phyloP scores from a whole-genome alignment of 768 basidiomycete genomes.

The Tylopilus rubrobrunneus region DNA sequence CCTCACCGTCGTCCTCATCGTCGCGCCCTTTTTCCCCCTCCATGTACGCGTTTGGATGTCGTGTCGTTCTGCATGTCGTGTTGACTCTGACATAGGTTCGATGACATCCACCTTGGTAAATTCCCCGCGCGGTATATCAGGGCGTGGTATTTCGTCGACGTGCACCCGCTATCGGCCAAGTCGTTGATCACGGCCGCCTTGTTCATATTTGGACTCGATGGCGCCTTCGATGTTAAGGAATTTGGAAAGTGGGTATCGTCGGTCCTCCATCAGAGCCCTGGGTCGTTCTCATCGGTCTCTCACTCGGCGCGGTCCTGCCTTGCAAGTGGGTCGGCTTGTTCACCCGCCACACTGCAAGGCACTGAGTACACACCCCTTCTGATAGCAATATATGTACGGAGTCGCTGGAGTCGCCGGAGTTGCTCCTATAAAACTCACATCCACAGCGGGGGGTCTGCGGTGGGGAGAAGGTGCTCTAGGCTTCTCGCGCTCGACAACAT shows the following conservation, averaged over 20 bases:
- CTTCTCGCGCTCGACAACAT: no score
- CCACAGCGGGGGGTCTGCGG: no score
- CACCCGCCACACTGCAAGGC: no score
- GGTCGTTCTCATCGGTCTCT: constrained; percentile 82
- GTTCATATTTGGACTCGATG: constrained; percentile 84
- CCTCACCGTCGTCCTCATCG: constrained; percentile 56
- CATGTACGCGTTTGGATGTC: constrained; percentile 57
- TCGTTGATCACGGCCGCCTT: constrained; percentile 90
- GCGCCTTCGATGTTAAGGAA: constrained; percentile 95
- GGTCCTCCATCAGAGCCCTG: constrained; percentile 34
- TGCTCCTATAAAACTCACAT: no score
- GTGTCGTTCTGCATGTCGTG: not conserved
- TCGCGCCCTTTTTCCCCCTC: constrained; percentile 79
- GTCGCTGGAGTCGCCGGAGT: no score
- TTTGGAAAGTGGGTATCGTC: constrained; percentile 78
- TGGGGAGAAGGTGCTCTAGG: no score
- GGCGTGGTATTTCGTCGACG: constrained; percentile 88
- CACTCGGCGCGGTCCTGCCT: constrained; percentile 87
- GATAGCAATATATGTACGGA: no score
- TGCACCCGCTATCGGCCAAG: constrained; percentile 96
- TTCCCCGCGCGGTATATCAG: constrained; percentile 94
- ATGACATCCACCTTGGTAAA: constrained; percentile 98
- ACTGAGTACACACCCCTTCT: no score
- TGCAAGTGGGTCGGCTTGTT: constrained; percentile 99
- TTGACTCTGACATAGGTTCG: constrained; percentile 62